Base-by-base conservation (phyloP, 2,329 filamentous ascomycete species). In the Ophiostoma himal-ulmi region DNA sequence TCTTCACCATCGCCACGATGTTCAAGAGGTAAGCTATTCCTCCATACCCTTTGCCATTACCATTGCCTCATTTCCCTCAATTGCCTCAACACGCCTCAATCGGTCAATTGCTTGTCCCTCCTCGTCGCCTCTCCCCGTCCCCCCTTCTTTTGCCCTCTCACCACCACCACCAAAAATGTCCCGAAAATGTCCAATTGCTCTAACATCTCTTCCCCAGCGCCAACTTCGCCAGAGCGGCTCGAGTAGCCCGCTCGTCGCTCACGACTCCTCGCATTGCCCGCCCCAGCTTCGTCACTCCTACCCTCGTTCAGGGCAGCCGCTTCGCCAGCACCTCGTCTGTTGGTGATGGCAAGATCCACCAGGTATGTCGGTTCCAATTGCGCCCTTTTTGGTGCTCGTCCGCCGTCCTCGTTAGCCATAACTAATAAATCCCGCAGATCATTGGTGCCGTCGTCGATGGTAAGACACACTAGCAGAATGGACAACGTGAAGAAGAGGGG, bases 371-470 rank as follows among this genome's bases (percentile, higher is more conserved):
- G 44, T 20, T 67, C 8, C 57, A 52, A 30, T 41, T 54, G 48
- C 41, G 44, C 70, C 10, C 69, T 65, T 44, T 30, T 54, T 17
- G 14, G 14, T 39, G 20, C 44, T 48, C 11, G 26, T 36, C 57
- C 57, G 36, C 44, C 20, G 67, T 14, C 39, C n/a, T 26, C 30
- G 26, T 20, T 10, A 34, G 68, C 64, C 69, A 68, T 68, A 72
- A 71, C 30, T 67, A 67, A 52, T 54, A 82, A 74, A 70, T 80
- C 84, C 88, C 73, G 81, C 84, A 93, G 85, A 94, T 97, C 83
- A 97, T 97, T 85, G 94, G 95, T 91, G 94, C 95, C 86, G 94
- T 98, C 82, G 95, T 98, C 79, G 95, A 98, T 85, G 93, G 93
- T 96, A 86, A 85, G 91, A 52, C 8, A 20, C 26, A 13, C 10